A percentile compares a stretch with the other conserved stretches of the same genome.
These are phyloP conservation scores for Apophysomyces variabilis DNA, from an alignment of 371 early-diverging fungal species.

Conservation along the genomic window DNA sequence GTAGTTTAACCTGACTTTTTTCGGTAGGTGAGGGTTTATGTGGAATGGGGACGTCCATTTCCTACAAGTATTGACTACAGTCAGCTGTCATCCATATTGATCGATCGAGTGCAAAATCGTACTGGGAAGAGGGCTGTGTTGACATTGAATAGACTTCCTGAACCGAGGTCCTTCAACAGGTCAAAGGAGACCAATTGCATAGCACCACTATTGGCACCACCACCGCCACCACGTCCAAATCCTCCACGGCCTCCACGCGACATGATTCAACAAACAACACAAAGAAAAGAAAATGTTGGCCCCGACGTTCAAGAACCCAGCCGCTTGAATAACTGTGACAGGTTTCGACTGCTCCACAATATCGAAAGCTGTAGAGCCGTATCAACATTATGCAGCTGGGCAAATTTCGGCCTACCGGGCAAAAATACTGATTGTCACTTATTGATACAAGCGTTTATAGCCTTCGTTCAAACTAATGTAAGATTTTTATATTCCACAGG, in stretches of 20 bases:
- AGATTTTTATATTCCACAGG: no score
- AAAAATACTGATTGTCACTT: no score
- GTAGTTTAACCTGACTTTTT: conserved; percentile 34
- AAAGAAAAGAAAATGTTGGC: conserved; percentile 5
- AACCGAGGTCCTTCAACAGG: conserved; percentile 47
- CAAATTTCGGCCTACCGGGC: no score
- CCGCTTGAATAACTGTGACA: no score
- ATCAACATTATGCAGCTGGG: no score
- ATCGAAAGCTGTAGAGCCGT: no score
- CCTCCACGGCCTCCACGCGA: conserved; percentile 50
- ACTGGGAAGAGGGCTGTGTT: conserved; percentile 52
- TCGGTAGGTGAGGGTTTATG: conserved; percentile 46
- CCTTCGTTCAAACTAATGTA: no score
- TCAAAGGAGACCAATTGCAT: conserved; percentile 53
- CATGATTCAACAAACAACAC: conserved; percentile 21
- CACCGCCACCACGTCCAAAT: conserved; percentile 46
- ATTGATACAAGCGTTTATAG: no score
- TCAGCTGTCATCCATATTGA: background rate
- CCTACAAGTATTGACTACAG: conserved; percentile 23
- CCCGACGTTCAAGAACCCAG: background rate
- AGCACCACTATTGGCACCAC: conserved; percentile 45
- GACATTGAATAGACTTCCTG: conserved; percentile 47
- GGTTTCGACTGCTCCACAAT: no score
- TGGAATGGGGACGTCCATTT: conserved; percentile 52
- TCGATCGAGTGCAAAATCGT: conserved; percentile 15